Evolutionary conservation across 345 rosid species (phyloP).

Genomic region (Boechera retrofracta): DNA sequence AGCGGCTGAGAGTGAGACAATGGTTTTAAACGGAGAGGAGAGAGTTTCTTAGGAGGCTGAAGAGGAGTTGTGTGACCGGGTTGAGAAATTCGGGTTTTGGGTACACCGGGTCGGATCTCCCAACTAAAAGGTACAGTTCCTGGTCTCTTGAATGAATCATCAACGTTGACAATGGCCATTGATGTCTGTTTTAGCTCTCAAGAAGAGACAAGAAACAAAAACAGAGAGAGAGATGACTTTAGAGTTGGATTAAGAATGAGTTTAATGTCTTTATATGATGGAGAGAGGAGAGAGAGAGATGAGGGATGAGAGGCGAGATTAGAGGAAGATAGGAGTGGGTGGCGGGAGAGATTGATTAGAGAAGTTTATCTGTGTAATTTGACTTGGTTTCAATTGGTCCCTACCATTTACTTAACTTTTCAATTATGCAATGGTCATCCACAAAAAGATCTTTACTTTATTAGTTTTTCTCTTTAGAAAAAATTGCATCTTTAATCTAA

Average conservation of each 20-base stretch:
- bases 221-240: conserved; percentile 22
- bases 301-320: conserved; percentile 49
- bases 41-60: conserved; percentile 44
- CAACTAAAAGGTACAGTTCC: conserved; percentile 90
- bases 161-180: conserved; percentile 43
- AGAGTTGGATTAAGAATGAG: conserved; percentile 21
- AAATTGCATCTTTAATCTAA: neutral
- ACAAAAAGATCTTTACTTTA: neutral
- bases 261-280: conserved; percentile 37
- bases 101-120: conserved; percentile 98
- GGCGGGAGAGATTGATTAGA: conserved; percentile 49
- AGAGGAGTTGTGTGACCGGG: conserved; percentile 17
- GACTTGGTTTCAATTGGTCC: conserved; percentile 36
- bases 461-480: neutral
- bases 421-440: conserved; percentile 37
- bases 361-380: conserved; percentile 40
- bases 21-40: conserved; percentile 47
- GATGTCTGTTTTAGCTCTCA: neutral
- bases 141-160: conserved; percentile 78
- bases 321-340: conserved; percentile 46
- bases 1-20: conserved; percentile 44
- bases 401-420: conserved; percentile 35
- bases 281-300: conserved; percentile 30
- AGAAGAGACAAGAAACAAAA: conserved; percentile 1
- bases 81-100: conserved; percentile 51